Evolutionary conservation across 1,139 yeast species (phyloP).

Genomic region (Magnusiomyces tetraspermus): DNA sequence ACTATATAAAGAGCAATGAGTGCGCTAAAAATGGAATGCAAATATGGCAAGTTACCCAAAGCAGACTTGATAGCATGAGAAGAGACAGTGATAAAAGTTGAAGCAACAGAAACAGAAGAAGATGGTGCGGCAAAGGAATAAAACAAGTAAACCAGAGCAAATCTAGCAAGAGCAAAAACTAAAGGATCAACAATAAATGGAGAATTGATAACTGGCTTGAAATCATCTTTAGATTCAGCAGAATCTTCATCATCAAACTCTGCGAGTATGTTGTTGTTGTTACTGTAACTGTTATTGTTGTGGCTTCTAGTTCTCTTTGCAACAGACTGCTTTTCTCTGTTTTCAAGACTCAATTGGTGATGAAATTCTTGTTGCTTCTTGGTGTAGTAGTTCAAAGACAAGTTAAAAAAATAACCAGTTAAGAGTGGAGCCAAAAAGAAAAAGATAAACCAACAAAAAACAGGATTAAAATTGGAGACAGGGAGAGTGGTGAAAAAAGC

Average conservation of each 20-base stretch:
- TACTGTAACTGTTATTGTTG: constrained; percentile 3
- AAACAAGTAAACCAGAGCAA: constrained; percentile 39
- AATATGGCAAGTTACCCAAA: constrained; percentile 31
- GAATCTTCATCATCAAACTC: constrained; percentile 22
- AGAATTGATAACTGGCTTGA: neutral
- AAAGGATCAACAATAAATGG: constrained; percentile 42
- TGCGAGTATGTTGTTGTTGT: constrained; percentile 19
- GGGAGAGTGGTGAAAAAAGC: neutral
- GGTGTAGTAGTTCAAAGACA: constrained; percentile 16
- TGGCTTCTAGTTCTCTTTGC: neutral
- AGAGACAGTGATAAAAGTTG: constrained; percentile 10
- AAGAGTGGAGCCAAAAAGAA: constrained; percentile 37
- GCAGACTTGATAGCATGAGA: constrained; percentile 19
- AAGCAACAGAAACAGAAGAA: neutral
- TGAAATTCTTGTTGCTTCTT: neutral
- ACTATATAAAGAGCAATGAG: constrained; percentile 33
- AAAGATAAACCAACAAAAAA: constrained; percentile 27
- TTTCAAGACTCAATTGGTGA: neutral
- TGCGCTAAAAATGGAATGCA: constrained; percentile 18
- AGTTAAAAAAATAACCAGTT: constrained; percentile 26
- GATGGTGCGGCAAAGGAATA: constrained; percentile 17
- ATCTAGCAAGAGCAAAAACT: constrained; percentile 45
- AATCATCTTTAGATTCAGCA: neutral
- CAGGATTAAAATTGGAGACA: neutral
- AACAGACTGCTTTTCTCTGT: constrained; percentile 8